Evolutionary conservation across 768 basidiomycete species (phyloP), one percentile per base, ranked within the genome.

Genomic region (Psilocybe cubensis): DNA sequence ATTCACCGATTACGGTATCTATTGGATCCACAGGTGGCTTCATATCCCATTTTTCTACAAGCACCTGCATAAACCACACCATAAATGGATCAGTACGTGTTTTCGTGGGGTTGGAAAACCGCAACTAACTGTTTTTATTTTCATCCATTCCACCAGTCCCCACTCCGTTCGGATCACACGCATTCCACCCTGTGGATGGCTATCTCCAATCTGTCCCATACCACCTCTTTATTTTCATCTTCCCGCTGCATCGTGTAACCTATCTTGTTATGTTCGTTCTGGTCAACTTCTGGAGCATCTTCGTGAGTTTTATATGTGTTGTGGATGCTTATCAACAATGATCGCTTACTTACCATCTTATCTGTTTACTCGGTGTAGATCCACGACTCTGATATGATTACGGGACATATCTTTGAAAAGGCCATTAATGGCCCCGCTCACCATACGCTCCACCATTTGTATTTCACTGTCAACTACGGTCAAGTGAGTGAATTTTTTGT

Each of bases 351-450:
- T 14, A 53, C 47, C 1, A 46, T 31, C n/a, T n/a, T n/a, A n/a
- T n/a, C n/a, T n/a, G n/a, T n/a, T n/a, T 10, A 38, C 24, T 35
- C 40, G 46, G 35, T 54, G 8, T 47, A 94, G 93, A 99, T 99
- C 63, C 96, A 99, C 69, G 97, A 99, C 73, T 96, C 94, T 3
- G 97, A 98, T 77, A 98, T 99, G 96, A 86, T 98, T 67, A 92
- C 93, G 25, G 96, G 91, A 3, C 89, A 93, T 69, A 77, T 87
- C 3, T 82, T 97, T 4, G 96, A 98, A 75, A 87, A 81, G 57
- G 74, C 91, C 69, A 95, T 99, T 75, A 99, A 98, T 74, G 95
- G 94, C n/a, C 96, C 97, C 2, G 94, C 96, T 2, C 97, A 99
- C 66, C 97, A 99, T 71, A 98, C 96, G 0, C 79, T 98, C 41